Percentiles rank a stretch among this genome's conserved stretches.
Evolutionary conservation across 2,329 filamentous ascomycete species (phyloP).

Genomic region (Gaeumannomyces tritici): DNA sequence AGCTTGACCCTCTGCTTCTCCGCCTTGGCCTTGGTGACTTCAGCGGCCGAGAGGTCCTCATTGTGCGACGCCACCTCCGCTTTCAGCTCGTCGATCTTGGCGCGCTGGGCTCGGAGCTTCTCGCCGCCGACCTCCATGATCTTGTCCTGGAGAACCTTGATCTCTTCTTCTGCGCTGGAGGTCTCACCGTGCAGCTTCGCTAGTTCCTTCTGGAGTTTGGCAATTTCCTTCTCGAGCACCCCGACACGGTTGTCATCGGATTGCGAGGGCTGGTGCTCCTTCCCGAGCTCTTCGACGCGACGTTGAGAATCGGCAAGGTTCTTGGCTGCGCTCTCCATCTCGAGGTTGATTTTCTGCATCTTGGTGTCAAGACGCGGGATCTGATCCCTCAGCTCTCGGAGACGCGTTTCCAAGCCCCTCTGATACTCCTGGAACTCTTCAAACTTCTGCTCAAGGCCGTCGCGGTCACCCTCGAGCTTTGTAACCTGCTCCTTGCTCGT

Average conservation of each 20-base stretch:
- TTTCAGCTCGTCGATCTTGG: slow-evolving; percentile 82
- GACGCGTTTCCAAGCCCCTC: slow-evolving; percentile 62
- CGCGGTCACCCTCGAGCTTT: slow-evolving; percentile 80
- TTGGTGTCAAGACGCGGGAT: slow-evolving; percentile 81
- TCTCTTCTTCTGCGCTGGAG: slow-evolving; percentile 84
- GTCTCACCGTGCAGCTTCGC: slow-evolving; percentile 74
- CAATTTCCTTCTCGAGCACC: slow-evolving; percentile 68
- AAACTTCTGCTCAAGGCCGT: slow-evolving; percentile 74
- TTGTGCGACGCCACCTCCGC: slow-evolving; percentile 72
- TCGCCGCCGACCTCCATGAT: slow-evolving; percentile 98
- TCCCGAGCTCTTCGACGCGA: slow-evolving; percentile 74
- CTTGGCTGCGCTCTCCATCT: slow-evolving; percentile 76
- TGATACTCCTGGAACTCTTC: slow-evolving; percentile 78
- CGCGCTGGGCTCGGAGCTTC: slow-evolving; percentile 79
- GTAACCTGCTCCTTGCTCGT: slow-evolving; percentile 79
- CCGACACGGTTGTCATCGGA: slow-evolving; percentile 67
- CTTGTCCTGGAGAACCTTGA: slow-evolving; percentile 85
- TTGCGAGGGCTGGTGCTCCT: slow-evolving; percentile 72
- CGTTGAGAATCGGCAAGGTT: slow-evolving; percentile 79
- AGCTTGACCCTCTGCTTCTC: slow-evolving; percentile 88
- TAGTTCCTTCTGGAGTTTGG: slow-evolving; percentile 66
- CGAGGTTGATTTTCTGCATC: slow-evolving; percentile 83
- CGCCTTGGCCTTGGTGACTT: slow-evolving; percentile 83
- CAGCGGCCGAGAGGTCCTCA: slow-evolving; percentile 76
- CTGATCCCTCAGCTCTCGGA: slow-evolving; percentile 64